Conservation (phyloP, 2,329 filamentous ascomycete genomes). For the Scortechinia acanthostroma region DNA sequence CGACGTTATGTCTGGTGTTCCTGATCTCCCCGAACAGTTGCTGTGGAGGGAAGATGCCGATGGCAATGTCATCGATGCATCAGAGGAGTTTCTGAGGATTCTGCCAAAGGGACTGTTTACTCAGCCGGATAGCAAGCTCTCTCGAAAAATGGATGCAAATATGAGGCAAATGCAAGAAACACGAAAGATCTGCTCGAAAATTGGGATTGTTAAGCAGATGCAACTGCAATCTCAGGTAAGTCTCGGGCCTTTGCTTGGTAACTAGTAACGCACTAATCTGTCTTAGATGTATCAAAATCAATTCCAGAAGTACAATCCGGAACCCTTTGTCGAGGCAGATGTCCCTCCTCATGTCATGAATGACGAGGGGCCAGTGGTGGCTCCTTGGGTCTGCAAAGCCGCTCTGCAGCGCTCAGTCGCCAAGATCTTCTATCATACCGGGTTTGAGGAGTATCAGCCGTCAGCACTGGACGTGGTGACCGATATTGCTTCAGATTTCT, state of each 20-base stretch:
- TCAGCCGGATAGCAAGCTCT: slow-evolving; percentile 66
- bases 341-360: slow-evolving; percentile 83
- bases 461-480: slow-evolving; percentile 86
- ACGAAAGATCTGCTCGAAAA: slow-evolving; percentile 89
- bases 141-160: slow-evolving; percentile 79
- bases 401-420: slow-evolving; percentile 84
- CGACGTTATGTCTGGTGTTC: slow-evolving; percentile 76
- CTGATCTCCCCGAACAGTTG: slow-evolving; percentile 71
- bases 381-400: slow-evolving; percentile 72
- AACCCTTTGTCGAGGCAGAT: slow-evolving; percentile 81
- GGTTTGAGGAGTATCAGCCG: slow-evolving; percentile 94
- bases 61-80: slow-evolving; percentile 80
- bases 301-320: slow-evolving; percentile 90
- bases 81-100: slow-evolving; percentile 75
- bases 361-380: slow-evolving; percentile 82
- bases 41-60: slow-evolving; percentile 86
- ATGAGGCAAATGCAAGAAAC: slow-evolving; percentile 95
- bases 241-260: slow-evolving; percentile 5
- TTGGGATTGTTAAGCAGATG: slow-evolving; percentile 98
- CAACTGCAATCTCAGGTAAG: slow-evolving; percentile 88
- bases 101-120: slow-evolving; percentile 71
- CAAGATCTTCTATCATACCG: slow-evolving; percentile 91
- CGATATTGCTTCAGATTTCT: slow-evolving; percentile 83
- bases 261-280: slow-evolving; percentile 6
- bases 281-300: slow-evolving; percentile 88